A percentile compares a stretch with the other conserved stretches of the same genome.
Evolutionary conservation across 2,329 filamentous ascomycete genomes (phyloP).

Genomic region (Clonostachys rosea): DNA sequence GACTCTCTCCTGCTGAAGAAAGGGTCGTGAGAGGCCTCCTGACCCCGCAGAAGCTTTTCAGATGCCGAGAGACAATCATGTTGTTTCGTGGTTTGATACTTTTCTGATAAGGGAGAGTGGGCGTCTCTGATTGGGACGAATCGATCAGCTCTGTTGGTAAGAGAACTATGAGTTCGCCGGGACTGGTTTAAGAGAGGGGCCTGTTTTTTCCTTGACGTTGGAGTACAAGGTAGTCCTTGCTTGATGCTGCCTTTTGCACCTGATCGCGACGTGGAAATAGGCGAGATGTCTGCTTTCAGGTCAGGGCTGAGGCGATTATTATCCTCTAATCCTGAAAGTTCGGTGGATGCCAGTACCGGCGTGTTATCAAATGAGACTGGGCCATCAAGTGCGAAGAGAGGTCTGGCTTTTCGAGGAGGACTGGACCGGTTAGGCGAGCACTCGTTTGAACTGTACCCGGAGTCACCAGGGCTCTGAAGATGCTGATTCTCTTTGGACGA

Average conservation of each 20-base stretch:
- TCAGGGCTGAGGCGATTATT: too few species aligned
- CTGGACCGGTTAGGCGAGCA: not conserved
- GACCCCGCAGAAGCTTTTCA: slow-evolving; percentile 39
- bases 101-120: slow-evolving; percentile 28
- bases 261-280: too few species aligned
- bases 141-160: slow-evolving; percentile 31
- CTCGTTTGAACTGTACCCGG: slow-evolving; percentile 7
- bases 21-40: slow-evolving; percentile 31
- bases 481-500: too few species aligned
- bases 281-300: too few species aligned
- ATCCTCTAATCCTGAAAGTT: too few species aligned
- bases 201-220: too few species aligned
- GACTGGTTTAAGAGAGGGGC: too few species aligned
- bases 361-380: not conserved
- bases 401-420: slow-evolving; percentile 1
- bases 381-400: slow-evolving; percentile 9
- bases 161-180: slow-evolving; percentile 1
- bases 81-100: slow-evolving; percentile 38
- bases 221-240: too few species aligned
- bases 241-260: too few species aligned
- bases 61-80: slow-evolving; percentile 29
- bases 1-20: slow-evolving; percentile 17
- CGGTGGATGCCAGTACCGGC: too few species aligned
- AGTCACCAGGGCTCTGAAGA: slow-evolving; percentile 4
- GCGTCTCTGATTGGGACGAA: slow-evolving; percentile 42